Conservation (phyloP, 495 filamentous ascomycete genomes). For the Clohesyomyces aquaticus region DNA sequence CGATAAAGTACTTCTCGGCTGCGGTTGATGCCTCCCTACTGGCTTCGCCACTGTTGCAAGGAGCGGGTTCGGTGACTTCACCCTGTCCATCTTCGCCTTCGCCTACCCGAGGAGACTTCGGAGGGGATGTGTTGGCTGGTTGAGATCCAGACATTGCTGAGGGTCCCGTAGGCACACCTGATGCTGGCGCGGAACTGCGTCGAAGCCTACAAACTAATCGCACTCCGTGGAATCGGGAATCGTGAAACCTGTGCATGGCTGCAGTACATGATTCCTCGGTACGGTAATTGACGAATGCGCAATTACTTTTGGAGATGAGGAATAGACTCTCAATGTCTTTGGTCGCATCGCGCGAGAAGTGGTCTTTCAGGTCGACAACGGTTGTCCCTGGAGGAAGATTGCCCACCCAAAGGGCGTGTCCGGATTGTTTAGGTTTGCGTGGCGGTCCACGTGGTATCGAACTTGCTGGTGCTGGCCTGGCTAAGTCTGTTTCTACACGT, state of each 20-base stretch:
- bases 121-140: constrained; percentile 23
- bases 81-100: constrained; percentile 37
- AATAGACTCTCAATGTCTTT: constrained; percentile 86
- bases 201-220: constrained; percentile 90
- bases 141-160: constrained; percentile 39
- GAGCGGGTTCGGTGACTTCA: constrained; percentile 10
- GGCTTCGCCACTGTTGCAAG: constrained; percentile 27
- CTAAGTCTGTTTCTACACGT: constrained; percentile 2
- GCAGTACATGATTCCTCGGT: constrained; percentile 75
- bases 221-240: constrained; percentile 85
- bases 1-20: constrained; percentile 82
- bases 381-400: constrained; percentile 84
- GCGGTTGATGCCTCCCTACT: constrained; percentile 21
- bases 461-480: constrained; percentile 17
- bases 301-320: constrained; percentile 96
- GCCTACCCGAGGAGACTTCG: constrained; percentile 14
- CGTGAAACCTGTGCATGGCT: constrained; percentile 84
- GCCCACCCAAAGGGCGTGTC: constrained; percentile 95
- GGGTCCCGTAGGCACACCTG: constrained; percentile 42
- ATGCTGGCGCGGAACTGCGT: constrained; percentile 55
- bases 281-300: constrained; percentile 95
- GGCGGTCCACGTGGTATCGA: constrained; percentile 81
- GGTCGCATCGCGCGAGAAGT: constrained; percentile 82
- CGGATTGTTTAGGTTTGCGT: constrained; percentile 88
- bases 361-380: constrained; percentile 80